Percentiles rank a stretch among this genome's conserved stretches.
Evolutionary conservation across 306 rosid genomes (phyloP).

Genomic region (Ziziphus jujuba): DNA sequence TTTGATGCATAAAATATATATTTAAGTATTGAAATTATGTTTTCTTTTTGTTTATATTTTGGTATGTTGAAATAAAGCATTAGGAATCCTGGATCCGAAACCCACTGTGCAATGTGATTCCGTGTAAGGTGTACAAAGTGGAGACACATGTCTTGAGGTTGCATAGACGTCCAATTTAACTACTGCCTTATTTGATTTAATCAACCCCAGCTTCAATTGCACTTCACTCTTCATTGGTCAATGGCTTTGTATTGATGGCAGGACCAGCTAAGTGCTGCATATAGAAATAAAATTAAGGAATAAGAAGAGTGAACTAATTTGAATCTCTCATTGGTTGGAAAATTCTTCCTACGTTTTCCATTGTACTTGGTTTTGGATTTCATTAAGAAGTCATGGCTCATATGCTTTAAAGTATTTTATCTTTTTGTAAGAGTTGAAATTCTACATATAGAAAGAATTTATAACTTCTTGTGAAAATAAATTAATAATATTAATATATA

Average conservation of each 20-base stretch:
- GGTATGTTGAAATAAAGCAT: constrained; percentile 3
- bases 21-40: background rate
- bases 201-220: constrained; percentile 52
- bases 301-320: background rate
- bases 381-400: background rate
- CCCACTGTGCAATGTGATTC: constrained; percentile 15
- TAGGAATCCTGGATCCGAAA: background rate
- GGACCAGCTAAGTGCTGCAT: background rate
- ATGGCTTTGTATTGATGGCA: constrained; percentile 42
- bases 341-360: background rate
- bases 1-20: too few relatives aligned
- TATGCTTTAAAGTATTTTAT: too few relatives aligned
- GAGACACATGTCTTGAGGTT: constrained; percentile 38
- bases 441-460: too few relatives aligned
- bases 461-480: too few relatives aligned
- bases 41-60: background rate
- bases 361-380: background rate
- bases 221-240: constrained; percentile 38
- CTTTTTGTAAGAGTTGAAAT: too few relatives aligned
- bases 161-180: constrained; percentile 18
- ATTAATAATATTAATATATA: too few relatives aligned
- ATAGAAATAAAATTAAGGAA: background rate
- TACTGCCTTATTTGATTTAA: background rate
- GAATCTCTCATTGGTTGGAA: too few relatives aligned
- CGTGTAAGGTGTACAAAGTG: constrained; percentile 24